These are phyloP conservation scores for Ustilago hordei DNA, from an alignment of 1,284 basidiomycete genomes.

Conservation along the genomic window DNA sequence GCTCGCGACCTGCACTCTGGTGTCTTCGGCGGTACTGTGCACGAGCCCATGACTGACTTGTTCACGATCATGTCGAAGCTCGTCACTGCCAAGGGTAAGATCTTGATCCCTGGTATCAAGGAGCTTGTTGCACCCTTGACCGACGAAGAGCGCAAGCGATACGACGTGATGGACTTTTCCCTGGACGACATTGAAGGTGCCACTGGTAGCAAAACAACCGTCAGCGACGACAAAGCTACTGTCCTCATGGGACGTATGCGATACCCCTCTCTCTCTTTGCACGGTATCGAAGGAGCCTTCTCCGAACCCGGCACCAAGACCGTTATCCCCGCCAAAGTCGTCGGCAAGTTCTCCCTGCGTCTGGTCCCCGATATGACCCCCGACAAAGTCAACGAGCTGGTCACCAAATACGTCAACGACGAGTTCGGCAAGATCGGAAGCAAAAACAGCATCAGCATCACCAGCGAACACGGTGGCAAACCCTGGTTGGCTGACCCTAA, in stretches of 20 bases:
- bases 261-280: slow-evolving; percentile 87
- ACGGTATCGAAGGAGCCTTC: slow-evolving; percentile 98
- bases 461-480: slow-evolving; percentile 64
- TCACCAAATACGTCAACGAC: slow-evolving; percentile 62
- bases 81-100: slow-evolving; percentile 83
- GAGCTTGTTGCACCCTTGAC: slow-evolving; percentile 85
- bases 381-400: slow-evolving; percentile 61
- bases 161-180: slow-evolving; percentile 70
- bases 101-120: slow-evolving; percentile 90
- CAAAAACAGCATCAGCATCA: slow-evolving; percentile 66
- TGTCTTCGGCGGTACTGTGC: slow-evolving; percentile 70
- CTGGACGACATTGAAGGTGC: slow-evolving; percentile 81
- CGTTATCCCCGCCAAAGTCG: slow-evolving; percentile 90
- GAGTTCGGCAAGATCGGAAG: slow-evolving; percentile 65
- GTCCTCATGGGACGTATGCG: slow-evolving; percentile 83
- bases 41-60: slow-evolving; percentile 76
- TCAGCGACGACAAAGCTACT: slow-evolving; percentile 84
- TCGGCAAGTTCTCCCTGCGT: slow-evolving; percentile 73
- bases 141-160: slow-evolving; percentile 78
- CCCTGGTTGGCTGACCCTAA: slow-evolving; percentile 69
- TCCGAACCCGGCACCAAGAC: slow-evolving; percentile 80
- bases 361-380: slow-evolving; percentile 89
- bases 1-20: slow-evolving; percentile 90
- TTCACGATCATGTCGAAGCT: slow-evolving; percentile 78
- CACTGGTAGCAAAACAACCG: slow-evolving; percentile 81